These are phyloP conservation scores for Lathyrus tuberosus DNA, from an alignment of 306 rosid genomes.

Conservation along the genomic window DNA sequence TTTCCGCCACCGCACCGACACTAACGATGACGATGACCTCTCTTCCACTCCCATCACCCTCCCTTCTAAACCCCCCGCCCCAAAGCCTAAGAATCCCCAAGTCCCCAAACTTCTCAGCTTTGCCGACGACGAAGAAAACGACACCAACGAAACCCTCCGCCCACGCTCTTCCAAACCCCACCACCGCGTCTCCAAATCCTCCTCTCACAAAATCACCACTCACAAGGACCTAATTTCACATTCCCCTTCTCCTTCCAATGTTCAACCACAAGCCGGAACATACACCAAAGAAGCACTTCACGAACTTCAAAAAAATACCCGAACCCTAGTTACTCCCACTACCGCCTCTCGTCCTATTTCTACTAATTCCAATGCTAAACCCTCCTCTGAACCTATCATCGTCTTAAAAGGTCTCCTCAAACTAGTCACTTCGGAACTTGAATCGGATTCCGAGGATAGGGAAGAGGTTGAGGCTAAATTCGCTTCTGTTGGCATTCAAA, in stretches of 20 bases:
- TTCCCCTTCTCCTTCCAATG: conserved; percentile 64
- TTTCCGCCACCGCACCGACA: conserved; percentile 79
- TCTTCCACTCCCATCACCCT: conserved; percentile 37
- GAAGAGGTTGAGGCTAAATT: conserved; percentile 53
- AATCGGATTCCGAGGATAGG: conserved; percentile 49
- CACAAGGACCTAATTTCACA: conserved; percentile 64
- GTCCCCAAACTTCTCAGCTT: conserved; percentile 83
- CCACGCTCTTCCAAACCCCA: conserved; percentile 48
- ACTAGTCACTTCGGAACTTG: conserved; percentile 46
- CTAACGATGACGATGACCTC: conserved; percentile 44
- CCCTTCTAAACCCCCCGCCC: conserved; percentile 44
- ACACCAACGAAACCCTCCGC: conserved; percentile 39
- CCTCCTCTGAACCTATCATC: conserved; percentile 70
- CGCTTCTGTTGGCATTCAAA: conserved; percentile 62
- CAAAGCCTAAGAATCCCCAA: conserved; percentile 73
- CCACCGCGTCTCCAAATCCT: conserved; percentile 45
- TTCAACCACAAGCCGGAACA: conserved; percentile 88
- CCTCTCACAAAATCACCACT: conserved; percentile 73
- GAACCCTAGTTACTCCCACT: conserved; percentile 67
- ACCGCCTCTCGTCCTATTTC: conserved; percentile 40
- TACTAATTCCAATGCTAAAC: conserved; percentile 62
- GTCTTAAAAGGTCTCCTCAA: conserved; percentile 75
- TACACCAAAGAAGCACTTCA: conserved; percentile 90
- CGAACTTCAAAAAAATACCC: conserved; percentile 92
- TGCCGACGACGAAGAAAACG: conserved; percentile 84